Evolutionary conservation across 306 rosid genomes (phyloP).

Genomic region (Citrullus mucosospermus): DNA sequence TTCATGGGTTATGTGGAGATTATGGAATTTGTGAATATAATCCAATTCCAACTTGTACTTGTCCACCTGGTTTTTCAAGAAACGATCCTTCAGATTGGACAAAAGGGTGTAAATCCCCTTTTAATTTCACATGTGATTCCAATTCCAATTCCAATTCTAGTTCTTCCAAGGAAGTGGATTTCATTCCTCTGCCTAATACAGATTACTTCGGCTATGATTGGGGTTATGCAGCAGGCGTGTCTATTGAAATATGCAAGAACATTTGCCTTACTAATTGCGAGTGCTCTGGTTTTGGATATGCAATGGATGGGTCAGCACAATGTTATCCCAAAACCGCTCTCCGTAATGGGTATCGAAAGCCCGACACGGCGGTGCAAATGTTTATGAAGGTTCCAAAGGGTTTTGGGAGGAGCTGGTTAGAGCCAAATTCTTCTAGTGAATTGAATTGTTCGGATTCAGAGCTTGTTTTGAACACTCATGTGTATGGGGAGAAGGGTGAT

Average conservation of each 20-base stretch:
- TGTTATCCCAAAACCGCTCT: conserved; percentile 19
- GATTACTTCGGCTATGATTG: conserved; percentile 24
- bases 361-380: neutral
- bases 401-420: neutral
- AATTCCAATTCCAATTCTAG: neutral
- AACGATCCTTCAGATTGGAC: conserved; percentile 23
- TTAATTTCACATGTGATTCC: neutral
- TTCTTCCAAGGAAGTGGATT: neutral
- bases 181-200: conserved; percentile 12
- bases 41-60: conserved; percentile 14
- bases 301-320: conserved; percentile 16
- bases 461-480: neutral
- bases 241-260: conserved; percentile 11
- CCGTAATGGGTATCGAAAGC: conserved; percentile 11
- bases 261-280: conserved; percentile 4
- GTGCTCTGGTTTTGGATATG: conserved; percentile 25
- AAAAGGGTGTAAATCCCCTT: conserved; percentile 22
- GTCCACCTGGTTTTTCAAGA: conserved; percentile 19
- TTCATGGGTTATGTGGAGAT: conserved; percentile 20
- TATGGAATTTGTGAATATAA: conserved; percentile 19
- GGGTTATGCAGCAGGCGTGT: neutral
- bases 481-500: neutral
- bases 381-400: neutral
- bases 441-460: conserved; percentile 13
- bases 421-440: neutral